Evolutionary conservation across 345 rosid genomes (phyloP).

Genomic region (Citrus inodora): DNA sequence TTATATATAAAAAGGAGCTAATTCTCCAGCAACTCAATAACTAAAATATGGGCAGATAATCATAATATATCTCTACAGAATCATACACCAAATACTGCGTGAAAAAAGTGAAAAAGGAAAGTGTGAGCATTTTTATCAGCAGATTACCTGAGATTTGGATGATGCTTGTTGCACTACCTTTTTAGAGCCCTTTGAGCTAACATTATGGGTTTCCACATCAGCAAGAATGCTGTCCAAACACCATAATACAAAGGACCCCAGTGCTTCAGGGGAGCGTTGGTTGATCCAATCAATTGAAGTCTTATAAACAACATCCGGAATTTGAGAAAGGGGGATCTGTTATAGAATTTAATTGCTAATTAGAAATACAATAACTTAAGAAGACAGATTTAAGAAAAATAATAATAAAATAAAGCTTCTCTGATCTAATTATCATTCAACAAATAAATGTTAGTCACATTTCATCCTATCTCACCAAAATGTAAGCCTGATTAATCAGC

Average conservation of each 20-base stretch:
- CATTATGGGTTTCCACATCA: slow-evolving; percentile 50
- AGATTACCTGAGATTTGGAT: slow-evolving; percentile 59
- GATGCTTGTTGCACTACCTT: slow-evolving; percentile 47
- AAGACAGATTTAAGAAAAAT: neutral
- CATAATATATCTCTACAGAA: neutral
- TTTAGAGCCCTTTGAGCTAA: slow-evolving; percentile 53
- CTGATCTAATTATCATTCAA: neutral
- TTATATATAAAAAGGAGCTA: neutral
- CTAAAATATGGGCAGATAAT: neutral
- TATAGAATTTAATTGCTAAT: slow-evolving; percentile 3
- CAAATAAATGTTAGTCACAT: neutral
- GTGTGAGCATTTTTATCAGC: slow-evolving; percentile 5
- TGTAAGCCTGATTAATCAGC: neutral
- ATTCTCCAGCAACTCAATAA: neutral
- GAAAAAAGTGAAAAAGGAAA: neutral
- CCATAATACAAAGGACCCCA: slow-evolving; percentile 60
- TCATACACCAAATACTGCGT: neutral
- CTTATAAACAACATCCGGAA: slow-evolving; percentile 60
- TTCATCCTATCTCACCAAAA: neutral
- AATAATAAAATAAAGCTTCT: neutral
- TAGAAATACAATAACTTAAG: neutral
- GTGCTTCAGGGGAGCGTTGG: slow-evolving; percentile 54
- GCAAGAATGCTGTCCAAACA: slow-evolving; percentile 58
- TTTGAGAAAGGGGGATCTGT: slow-evolving; percentile 65
- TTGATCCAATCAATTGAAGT: slow-evolving; percentile 74